A percentile compares a stretch with the other conserved stretches of the same genome.
phyloP scores from a whole-genome alignment of 352 stramenopile genomes.

The Globisporangium paroecandrum region DNA sequence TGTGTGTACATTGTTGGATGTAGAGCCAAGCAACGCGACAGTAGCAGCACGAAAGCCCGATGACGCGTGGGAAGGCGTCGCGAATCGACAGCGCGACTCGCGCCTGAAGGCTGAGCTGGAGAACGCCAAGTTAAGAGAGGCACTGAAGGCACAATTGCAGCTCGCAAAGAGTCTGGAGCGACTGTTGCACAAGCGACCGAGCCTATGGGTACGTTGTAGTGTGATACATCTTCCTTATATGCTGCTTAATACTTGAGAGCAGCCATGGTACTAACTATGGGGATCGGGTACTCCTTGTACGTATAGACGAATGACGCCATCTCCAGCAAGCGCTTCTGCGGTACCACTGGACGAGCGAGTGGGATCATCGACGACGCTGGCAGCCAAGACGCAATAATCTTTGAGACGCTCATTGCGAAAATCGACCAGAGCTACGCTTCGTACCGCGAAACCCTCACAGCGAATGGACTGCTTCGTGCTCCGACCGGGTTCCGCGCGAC shows the following conservation, averaged over 20 bases:
- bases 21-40: background rate
- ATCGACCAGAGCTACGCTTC: slow-evolving; percentile 10
- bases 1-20: background rate
- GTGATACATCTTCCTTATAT: background rate
- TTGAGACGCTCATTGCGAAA: slow-evolving; percentile 2
- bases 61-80: slow-evolving; percentile 18
- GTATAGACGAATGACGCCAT: slow-evolving; percentile 9
- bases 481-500: background rate
- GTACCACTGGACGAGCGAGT: background rate
- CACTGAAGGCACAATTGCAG: slow-evolving; percentile 14
- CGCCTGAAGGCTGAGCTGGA: slow-evolving; percentile 15
- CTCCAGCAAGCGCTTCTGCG: background rate
- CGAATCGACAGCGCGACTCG: slow-evolving; percentile 10
- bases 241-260: too few species aligned
- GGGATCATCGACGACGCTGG: background rate
- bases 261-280: background rate
- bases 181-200: slow-evolving; percentile 14
- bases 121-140: slow-evolving; percentile 19
- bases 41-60: background rate
- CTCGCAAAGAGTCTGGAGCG: slow-evolving; percentile 10
- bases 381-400: background rate
- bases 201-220: slow-evolving; percentile 11
- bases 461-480: background rate
- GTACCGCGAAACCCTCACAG: background rate
- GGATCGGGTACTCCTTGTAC: background rate